phyloP scores from a whole-genome alignment of 1,139 yeast genomes.

The Geotrichum reessii region DNA sequence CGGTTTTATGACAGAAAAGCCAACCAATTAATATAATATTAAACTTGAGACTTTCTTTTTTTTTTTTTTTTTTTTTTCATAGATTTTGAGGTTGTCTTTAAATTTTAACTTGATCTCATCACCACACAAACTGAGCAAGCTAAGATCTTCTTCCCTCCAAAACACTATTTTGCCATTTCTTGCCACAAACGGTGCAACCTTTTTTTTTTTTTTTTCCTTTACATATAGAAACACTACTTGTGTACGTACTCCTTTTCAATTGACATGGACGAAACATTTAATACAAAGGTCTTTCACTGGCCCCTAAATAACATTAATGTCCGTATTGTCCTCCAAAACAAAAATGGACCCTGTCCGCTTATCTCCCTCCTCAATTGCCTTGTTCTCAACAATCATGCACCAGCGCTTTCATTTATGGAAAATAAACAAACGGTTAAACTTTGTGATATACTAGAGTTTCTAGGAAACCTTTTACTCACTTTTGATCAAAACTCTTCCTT shows the following conservation, averaged over 20 bases:
- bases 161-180: not conserved
- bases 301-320: conserved; percentile 1
- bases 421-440: not conserved
- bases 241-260: not conserved
- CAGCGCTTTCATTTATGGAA: not conserved
- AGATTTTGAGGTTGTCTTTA: not conserved
- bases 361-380: conserved; percentile 74
- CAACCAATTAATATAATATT: not conserved
- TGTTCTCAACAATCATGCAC: conserved; percentile 30
- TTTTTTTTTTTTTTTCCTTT: no score
- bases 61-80: not conserved
- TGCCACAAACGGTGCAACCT: no score
- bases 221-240: not conserved
- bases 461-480: not conserved
- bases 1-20: not conserved
- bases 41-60: not conserved
- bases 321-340: conserved; percentile 67
- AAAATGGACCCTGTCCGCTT: conserved; percentile 85
- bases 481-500: not conserved
- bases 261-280: conserved; percentile 22
- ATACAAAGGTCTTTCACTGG: conserved; percentile 24
- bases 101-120: not conserved
- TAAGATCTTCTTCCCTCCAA: not conserved
- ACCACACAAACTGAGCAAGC: not conserved
- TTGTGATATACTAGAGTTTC: not conserved